These are phyloP conservation scores for Dactylellina leptospora DNA, from an alignment of 2,329 filamentous ascomycete species.

Conservation along the genomic window DNA sequence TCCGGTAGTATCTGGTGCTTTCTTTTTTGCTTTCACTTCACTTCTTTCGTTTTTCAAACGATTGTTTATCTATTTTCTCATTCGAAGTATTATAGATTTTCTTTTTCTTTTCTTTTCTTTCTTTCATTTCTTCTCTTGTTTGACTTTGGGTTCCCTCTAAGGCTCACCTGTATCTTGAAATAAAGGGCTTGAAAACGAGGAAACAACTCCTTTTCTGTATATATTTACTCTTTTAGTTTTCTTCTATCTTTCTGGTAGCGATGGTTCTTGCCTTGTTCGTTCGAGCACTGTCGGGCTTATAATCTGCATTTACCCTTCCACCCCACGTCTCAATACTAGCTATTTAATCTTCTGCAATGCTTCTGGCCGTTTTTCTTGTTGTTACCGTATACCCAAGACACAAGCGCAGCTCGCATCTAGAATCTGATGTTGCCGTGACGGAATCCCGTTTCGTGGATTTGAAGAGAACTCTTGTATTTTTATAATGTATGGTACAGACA, in stretches of 20 bases:
- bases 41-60: constrained; percentile 1
- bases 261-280: too few species aligned
- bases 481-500: neutral
- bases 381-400: too few species aligned
- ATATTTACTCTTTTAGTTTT: constrained; percentile 15
- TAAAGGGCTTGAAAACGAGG: constrained; percentile 20
- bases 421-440: too few species aligned
- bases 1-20: neutral
- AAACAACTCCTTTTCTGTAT: constrained; percentile 18
- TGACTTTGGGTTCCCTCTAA: constrained; percentile 10
- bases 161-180: constrained; percentile 30
- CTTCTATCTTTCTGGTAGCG: neutral
- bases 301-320: constrained; percentile 26
- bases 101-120: neutral
- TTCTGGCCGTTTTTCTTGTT: too few species aligned
- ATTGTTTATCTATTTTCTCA: constrained; percentile 5
- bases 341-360: constrained; percentile 41
- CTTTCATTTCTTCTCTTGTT: neutral
- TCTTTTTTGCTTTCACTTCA: neutral
- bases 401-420: too few species aligned
- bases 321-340: constrained; percentile 17
- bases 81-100: constrained; percentile 27
- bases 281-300: too few species aligned
- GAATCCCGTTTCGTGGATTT: too few species aligned
- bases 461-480: too few species aligned